Conservation (phyloP, 257 asterid genomes). For the Agastache rugosa region DNA sequence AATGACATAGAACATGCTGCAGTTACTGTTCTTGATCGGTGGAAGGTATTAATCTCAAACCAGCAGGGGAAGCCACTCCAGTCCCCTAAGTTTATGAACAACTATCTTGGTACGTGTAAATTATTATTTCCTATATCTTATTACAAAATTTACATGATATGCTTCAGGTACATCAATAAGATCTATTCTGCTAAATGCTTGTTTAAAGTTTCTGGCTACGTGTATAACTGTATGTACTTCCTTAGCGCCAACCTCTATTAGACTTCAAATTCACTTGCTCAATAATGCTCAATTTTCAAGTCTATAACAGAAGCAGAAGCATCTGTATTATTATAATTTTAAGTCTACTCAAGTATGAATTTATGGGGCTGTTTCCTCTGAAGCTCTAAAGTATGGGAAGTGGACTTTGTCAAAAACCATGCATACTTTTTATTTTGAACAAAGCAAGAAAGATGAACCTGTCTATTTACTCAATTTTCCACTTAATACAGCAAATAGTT, state of each 20-base stretch:
- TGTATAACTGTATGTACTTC: too few species aligned
- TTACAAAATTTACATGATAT: not conserved
- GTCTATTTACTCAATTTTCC: too few species aligned
- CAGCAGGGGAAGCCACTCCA: constrained; percentile 72
- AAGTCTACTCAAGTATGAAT: too few species aligned
- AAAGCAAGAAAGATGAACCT: too few species aligned
- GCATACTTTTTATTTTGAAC: too few species aligned
- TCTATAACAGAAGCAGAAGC: too few species aligned
- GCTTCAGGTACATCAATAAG: not conserved
- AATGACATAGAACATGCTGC: constrained; percentile 95
- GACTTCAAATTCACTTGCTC: not conserved
- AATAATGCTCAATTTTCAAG: not conserved
- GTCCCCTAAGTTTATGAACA: constrained; percentile 80
- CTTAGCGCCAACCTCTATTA: not conserved
- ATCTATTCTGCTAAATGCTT: not conserved
- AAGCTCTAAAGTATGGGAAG: too few species aligned
- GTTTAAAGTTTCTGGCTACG: too few species aligned
- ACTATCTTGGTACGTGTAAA: constrained; percentile 82
- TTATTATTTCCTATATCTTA: not conserved
- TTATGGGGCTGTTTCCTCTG: too few species aligned
- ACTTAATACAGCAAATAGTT: too few species aligned
- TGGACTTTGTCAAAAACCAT: too few species aligned
- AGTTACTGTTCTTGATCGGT: constrained; percentile 96
- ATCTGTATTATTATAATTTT: too few species aligned
- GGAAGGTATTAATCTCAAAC: constrained; percentile 76